Conservation (phyloP, 1,284 basidiomycete species). For the Apiotrichum mycotoxinovorans region DNA sequence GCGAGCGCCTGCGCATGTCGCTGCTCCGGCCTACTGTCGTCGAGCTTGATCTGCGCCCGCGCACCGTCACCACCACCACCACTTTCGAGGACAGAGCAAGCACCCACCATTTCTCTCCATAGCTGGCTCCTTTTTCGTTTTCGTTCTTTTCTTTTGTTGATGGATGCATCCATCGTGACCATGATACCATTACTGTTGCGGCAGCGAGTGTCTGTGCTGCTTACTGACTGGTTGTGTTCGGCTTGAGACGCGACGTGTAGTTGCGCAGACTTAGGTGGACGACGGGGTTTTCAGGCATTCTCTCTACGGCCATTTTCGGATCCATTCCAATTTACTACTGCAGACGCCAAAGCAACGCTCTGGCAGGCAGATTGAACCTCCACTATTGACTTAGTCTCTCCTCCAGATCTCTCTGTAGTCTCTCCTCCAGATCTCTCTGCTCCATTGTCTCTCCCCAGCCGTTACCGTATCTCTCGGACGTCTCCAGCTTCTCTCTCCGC, state of each 20-base stretch:
- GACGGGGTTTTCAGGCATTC: too few species aligned
- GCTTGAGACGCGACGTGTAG: neutral
- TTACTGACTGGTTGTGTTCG: neutral
- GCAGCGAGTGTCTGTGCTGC: neutral
- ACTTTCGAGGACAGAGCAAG: constrained; percentile 1
- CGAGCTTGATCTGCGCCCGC: neutral
- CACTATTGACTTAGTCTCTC: too few species aligned
- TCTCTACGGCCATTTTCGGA: too few species aligned
- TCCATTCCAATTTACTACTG: too few species aligned
- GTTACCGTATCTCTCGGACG: too few species aligned
- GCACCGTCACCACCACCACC: neutral
- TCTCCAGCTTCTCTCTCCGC: too few species aligned
- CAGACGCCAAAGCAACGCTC: too few species aligned
- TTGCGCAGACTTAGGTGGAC: neutral
- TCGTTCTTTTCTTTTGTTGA: constrained; percentile 19
- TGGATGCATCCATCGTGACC: constrained; percentile 19
- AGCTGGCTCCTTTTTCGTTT: constrained; percentile 10
- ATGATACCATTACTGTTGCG: neutral
- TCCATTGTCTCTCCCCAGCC: too few species aligned
- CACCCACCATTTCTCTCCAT: neutral
- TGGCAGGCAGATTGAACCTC: too few species aligned
- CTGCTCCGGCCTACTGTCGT: neutral
- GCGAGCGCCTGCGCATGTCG: too few species aligned
- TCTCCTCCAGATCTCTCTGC: too few species aligned
- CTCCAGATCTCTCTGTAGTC: too few species aligned